Evolutionary conservation across 2,329 filamentous ascomycete genomes (phyloP).

Genomic region (Macrophomina phaseolina): DNA sequence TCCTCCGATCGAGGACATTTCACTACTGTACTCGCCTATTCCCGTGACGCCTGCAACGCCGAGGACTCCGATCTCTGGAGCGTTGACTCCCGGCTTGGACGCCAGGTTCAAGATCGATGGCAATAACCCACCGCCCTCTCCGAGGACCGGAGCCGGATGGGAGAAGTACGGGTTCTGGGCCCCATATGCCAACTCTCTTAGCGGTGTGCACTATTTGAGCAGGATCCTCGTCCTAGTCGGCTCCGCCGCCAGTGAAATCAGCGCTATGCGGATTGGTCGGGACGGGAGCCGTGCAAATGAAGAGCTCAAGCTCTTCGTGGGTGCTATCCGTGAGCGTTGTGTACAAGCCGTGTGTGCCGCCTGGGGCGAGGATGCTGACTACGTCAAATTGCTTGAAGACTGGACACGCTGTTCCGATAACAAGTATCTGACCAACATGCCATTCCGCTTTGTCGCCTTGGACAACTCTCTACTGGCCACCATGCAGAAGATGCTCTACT

Average conservation of each 20-base stretch:
- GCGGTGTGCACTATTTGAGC: constrained; percentile 87
- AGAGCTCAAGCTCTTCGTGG: constrained; percentile 75
- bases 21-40: constrained; percentile 81
- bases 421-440: constrained; percentile 90
- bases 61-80: constrained; percentile 58
- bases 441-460: constrained; percentile 81
- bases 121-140: constrained; percentile 79
- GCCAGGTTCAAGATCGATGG: constrained; percentile 81
- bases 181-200: constrained; percentile 87
- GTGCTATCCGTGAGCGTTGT: constrained; percentile 80
- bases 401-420: constrained; percentile 86
- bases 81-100: constrained; percentile 66
- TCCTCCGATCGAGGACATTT: constrained; percentile 88
- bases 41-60: constrained; percentile 74
- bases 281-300: constrained; percentile 65
- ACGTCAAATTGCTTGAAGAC: constrained; percentile 89
- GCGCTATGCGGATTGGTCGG: constrained; percentile 72
- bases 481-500: constrained; percentile 95
- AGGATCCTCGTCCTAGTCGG: constrained; percentile 83
- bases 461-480: constrained; percentile 81
- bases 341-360: constrained; percentile 84
- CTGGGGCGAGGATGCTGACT: constrained; percentile 93
- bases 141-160: constrained; percentile 78
- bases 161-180: constrained; percentile 97
- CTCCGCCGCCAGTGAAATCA: constrained; percentile 86